These are phyloP conservation scores for Agrostemma githago DNA, from an alignment of 148 eudicot genomes.

Conservation along the genomic window DNA sequence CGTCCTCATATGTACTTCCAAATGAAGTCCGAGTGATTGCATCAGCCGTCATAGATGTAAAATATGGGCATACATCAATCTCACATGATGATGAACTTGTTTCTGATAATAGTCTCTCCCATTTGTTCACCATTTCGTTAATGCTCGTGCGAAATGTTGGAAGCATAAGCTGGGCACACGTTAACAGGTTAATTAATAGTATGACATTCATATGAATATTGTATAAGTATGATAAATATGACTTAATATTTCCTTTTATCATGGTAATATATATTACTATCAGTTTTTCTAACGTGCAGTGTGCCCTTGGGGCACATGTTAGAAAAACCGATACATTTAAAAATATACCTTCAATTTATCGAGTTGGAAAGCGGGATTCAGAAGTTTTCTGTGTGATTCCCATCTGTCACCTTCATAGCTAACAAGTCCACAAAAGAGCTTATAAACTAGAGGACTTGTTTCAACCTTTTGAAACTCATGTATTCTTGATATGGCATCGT, in stretches of 20 bases:
- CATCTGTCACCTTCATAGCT: not conserved
- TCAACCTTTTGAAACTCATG: not conserved
- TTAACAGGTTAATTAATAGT: too few species aligned
- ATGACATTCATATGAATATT: too few species aligned
- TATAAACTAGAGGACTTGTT: not conserved
- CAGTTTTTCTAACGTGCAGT: too few species aligned
- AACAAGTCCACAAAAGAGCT: not conserved
- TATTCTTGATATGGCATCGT: not conserved
- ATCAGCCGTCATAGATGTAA: conserved; percentile 34
- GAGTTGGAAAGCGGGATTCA: not conserved
- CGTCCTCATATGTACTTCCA: conserved; percentile 44
- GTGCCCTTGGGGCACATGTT: too few species aligned
- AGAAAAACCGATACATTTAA: too few species aligned
- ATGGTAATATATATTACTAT: too few species aligned
- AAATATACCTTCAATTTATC: not conserved
- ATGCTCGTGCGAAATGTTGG: conserved; percentile 28
- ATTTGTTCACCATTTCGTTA: conserved; percentile 25
- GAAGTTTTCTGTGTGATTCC: not conserved
- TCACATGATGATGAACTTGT: conserved; percentile 20
- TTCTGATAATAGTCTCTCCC: conserved; percentile 31
- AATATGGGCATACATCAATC: conserved; percentile 46
- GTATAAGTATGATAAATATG: too few species aligned
- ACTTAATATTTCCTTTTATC: too few species aligned
- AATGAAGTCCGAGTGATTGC: conserved; percentile 46
- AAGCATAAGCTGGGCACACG: conserved; percentile 29